These are phyloP conservation scores for Rhizopogon vesiculosus DNA, from an alignment of 768 basidiomycete genomes.

Conservation along the genomic window DNA sequence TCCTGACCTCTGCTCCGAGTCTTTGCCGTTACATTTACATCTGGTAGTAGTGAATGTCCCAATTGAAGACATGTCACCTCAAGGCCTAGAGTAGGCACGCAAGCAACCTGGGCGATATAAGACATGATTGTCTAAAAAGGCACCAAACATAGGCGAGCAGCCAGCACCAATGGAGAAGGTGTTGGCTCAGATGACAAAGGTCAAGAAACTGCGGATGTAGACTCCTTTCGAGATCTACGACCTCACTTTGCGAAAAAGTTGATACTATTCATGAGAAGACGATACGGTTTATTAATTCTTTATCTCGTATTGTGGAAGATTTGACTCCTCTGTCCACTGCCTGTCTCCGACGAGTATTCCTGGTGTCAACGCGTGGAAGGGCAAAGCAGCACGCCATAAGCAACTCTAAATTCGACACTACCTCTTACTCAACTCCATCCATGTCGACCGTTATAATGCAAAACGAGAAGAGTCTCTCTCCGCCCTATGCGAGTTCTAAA, in stretches of 20 bases:
- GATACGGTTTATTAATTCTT: constrained; percentile 49
- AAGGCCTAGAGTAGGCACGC: constrained; percentile 17
- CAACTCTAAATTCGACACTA: constrained; percentile 39
- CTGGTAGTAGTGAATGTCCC: constrained; percentile 21
- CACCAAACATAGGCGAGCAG: constrained; percentile 21
- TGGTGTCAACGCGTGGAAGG: constrained; percentile 73
- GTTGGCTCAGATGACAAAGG: constrained; percentile 7
- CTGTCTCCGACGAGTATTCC: constrained; percentile 53
- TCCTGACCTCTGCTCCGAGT: constrained; percentile 3
- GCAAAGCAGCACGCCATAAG: constrained; percentile 56
- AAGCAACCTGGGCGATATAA: constrained; percentile 19
- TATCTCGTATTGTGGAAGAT: constrained; percentile 44
- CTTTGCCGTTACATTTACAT: constrained; percentile 19
- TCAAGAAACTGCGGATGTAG: constrained; percentile 27
- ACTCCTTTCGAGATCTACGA: constrained; percentile 60
- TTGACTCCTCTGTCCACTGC: constrained; percentile 39
- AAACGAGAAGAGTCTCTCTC: constrained; percentile 55
- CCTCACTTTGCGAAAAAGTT: constrained; percentile 74
- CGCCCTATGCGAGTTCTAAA: constrained; percentile 48
- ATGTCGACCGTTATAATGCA: constrained; percentile 19
- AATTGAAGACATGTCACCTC: constrained; percentile 1
- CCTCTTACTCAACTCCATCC: constrained; percentile 28
- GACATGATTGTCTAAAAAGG: constrained; percentile 5
- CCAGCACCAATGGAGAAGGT: constrained; percentile 6
- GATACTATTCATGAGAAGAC: constrained; percentile 50